Percentiles rank a stretch among this genome's conserved stretches.
Conservation (phyloP, 2,329 filamentous ascomycete species). For the Diplocarpon mali region DNA sequence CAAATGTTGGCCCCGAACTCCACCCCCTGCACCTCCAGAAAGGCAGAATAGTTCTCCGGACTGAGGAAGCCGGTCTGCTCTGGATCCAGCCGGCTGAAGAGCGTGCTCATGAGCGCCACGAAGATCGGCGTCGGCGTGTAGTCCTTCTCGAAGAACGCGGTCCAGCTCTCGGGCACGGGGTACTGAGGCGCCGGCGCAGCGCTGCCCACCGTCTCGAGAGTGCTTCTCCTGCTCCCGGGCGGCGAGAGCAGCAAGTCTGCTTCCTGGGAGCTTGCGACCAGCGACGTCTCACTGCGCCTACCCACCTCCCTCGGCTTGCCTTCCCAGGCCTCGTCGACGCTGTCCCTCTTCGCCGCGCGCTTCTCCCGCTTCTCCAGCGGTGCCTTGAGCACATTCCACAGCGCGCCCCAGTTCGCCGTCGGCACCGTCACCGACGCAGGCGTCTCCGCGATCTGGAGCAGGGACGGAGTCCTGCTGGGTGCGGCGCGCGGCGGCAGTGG, state of each 20-base stretch:
- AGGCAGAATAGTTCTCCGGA: conserved; percentile 18
- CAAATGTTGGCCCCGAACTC: no score
- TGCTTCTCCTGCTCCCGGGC: conserved; percentile 3
- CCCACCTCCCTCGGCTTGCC: no score
- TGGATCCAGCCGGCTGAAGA: conserved; percentile 18
- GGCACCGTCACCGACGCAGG: conserved; percentile 10
- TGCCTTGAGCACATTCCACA: conserved; percentile 21
- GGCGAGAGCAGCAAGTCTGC: conserved; percentile 9
- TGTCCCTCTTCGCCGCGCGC: background rate
- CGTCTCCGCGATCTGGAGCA: background rate
- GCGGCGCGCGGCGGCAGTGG: conserved; percentile 11
- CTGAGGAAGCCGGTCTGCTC: conserved; percentile 16
- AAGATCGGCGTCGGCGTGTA: conserved; percentile 15
- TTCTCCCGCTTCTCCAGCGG: conserved; percentile 13
- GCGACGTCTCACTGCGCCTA: no score
- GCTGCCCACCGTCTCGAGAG: conserved; percentile 24
- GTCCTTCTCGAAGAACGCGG: conserved; percentile 15
- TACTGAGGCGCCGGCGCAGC: conserved; percentile 7
- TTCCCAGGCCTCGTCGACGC: background rate
- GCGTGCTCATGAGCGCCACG: conserved; percentile 19
- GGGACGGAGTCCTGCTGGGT: background rate
- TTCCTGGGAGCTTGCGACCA: background rate
- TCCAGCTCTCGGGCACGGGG: conserved; percentile 16
- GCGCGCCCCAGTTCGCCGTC: conserved; percentile 19
- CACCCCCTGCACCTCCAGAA: conserved; percentile 11